Percentiles rank a stretch among this genome's conserved stretches.
Evolutionary conservation across 352 stramenopile genomes (phyloP).

Genomic region (Hyaloperonospora brassicae): DNA sequence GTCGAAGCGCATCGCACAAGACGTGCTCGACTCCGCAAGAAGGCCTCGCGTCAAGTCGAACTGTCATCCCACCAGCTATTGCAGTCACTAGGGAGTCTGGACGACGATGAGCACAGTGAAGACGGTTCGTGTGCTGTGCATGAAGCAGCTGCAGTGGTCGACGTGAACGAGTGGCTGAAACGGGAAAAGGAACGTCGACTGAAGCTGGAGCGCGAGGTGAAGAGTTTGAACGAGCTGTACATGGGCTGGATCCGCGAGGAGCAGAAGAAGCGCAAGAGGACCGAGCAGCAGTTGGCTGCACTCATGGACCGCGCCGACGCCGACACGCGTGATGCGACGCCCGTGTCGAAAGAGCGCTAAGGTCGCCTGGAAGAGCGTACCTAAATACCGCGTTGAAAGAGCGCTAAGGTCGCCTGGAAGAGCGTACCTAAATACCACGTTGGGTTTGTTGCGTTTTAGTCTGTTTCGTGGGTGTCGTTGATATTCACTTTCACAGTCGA

Average conservation of each 20-base stretch:
- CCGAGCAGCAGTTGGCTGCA: slow-evolving; percentile 45
- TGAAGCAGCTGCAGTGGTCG: slow-evolving; percentile 27
- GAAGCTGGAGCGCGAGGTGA: slow-evolving; percentile 74
- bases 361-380: too few species aligned
- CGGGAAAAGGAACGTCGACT: slow-evolving; percentile 59
- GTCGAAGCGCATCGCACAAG: slow-evolving; percentile 60
- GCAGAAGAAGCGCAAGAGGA: slow-evolving; percentile 63
- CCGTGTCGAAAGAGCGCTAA: slow-evolving; percentile 9
- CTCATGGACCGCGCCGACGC: slow-evolving; percentile 29
- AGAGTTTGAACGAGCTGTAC: slow-evolving; percentile 75
- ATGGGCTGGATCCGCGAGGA: slow-evolving; percentile 81
- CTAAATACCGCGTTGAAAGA: too few species aligned
- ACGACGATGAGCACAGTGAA: slow-evolving; percentile 14
- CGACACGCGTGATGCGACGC: slow-evolving; percentile 5
- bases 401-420: neutral
- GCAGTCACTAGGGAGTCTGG: slow-evolving; percentile 17
- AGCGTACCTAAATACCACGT: neutral
- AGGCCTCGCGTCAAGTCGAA: slow-evolving; percentile 64
- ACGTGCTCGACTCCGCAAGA: slow-evolving; percentile 57
- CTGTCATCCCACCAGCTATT: slow-evolving; percentile 47
- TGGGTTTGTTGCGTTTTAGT: slow-evolving; percentile 1
- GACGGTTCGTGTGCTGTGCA: neutral
- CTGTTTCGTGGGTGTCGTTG: slow-evolving; percentile 6
- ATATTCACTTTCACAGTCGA: slow-evolving; percentile 2
- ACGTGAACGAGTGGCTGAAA: slow-evolving; percentile 62